Evolutionary conservation across 176 grass and related monocot genomes (phyloP).

Genomic region (Ensete ventricosum): DNA sequence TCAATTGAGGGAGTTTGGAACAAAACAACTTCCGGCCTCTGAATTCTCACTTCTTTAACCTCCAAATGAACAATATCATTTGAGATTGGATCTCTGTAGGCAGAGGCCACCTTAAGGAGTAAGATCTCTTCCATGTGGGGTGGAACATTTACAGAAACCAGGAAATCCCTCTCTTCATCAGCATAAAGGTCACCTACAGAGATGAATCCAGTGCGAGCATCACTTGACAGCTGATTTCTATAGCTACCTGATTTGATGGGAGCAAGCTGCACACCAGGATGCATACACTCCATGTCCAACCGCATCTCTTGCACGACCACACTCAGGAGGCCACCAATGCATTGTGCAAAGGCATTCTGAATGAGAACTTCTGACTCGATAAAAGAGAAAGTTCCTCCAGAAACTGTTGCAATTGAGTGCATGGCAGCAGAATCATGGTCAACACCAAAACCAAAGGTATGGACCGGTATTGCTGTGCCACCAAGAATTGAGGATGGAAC

Average conservation of each 20-base stretch:
- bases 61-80: conserved; percentile 34
- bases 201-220: conserved; percentile 35
- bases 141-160: conserved; percentile 42
- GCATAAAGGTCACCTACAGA: conserved; percentile 60
- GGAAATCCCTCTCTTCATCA: conserved; percentile 65
- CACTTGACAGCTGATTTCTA: conserved; percentile 14
- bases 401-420: conserved; percentile 39
- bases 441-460: conserved; percentile 63
- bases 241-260: conserved; percentile 61
- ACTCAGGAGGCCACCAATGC: conserved; percentile 55
- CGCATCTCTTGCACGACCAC: conserved; percentile 54
- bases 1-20: conserved; percentile 37
- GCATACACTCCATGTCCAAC: conserved; percentile 37
- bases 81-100: conserved; percentile 42
- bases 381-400: conserved; percentile 66
- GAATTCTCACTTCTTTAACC: conserved; percentile 35
- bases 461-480: conserved; percentile 33
- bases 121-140: conserved; percentile 24
- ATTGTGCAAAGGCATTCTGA: conserved; percentile 62
- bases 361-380: conserved; percentile 42
- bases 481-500: conserved; percentile 45
- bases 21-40: conserved; percentile 29
- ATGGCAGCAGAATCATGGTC: conserved; percentile 50
- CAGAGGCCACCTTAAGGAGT: conserved; percentile 34
- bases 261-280: conserved; percentile 34